Percentiles rank a stretch among this genome's conserved stretches.
phyloP scores from a whole-genome alignment of 2,329 filamentous ascomycete genomes.

The Penicillium brevicompactum region DNA sequence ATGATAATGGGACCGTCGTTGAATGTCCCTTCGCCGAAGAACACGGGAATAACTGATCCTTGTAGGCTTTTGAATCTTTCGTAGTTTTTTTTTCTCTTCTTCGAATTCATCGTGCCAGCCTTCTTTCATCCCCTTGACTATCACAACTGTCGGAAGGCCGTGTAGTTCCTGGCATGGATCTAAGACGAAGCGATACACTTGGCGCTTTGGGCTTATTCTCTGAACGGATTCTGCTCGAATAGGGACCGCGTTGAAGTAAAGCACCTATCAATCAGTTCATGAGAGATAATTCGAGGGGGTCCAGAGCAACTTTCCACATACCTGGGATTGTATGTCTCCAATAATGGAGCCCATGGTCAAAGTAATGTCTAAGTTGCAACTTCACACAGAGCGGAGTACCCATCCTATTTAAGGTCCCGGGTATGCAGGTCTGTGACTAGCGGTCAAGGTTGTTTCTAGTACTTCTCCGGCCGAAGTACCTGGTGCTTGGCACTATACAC shows the following conservation, averaged over 20 bases:
- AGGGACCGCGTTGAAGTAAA: not conserved
- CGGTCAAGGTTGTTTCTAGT: too few relatives aligned
- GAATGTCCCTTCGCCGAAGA: not conserved
- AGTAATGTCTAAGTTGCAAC: too few relatives aligned
- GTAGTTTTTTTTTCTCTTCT: conserved; percentile 5
- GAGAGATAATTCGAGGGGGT: too few relatives aligned
- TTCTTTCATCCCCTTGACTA: not conserved
- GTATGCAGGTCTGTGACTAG: too few relatives aligned
- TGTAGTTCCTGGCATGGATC: not conserved
- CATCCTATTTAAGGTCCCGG: too few relatives aligned
- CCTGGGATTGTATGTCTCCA: too few relatives aligned
- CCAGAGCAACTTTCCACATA: too few relatives aligned
- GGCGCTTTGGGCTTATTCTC: not conserved
- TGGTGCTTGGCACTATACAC: too few relatives aligned
- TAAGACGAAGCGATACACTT: not conserved
- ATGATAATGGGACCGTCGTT: conserved; percentile 3
- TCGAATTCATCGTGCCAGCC: not conserved
- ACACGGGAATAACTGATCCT: conserved; percentile 4
- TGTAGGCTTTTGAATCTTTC: conserved; percentile 3
- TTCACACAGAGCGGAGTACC: too few relatives aligned
- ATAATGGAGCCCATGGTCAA: too few relatives aligned
- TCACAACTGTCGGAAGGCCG: not conserved
- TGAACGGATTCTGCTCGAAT: not conserved
- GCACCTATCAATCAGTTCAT: not conserved
- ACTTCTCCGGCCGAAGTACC: too few relatives aligned